Percentiles rank a stretch among this genome's conserved stretches.
Conservation (phyloP, 2,329 filamentous ascomycete genomes). For the Aspergillus calidoustus region DNA sequence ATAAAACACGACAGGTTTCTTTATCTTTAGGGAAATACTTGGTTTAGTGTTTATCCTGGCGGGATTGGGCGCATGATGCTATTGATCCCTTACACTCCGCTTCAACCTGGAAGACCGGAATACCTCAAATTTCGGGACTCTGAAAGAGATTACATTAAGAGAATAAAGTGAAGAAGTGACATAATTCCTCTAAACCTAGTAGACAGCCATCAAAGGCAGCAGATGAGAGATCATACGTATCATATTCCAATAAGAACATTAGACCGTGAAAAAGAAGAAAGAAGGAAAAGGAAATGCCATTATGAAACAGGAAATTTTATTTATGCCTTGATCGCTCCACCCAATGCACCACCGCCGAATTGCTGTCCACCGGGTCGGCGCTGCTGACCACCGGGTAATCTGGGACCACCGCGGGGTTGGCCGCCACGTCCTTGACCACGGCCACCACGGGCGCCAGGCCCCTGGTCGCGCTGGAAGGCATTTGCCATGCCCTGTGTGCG, state of each 20-base stretch:
- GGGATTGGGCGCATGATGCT: too few relatives aligned
- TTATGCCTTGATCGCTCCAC: conserved; percentile 57
- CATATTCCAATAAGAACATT: conserved; percentile 31
- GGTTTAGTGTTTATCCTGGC: too few relatives aligned
- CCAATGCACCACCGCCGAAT: conserved; percentile 56
- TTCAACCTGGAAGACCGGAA: background rate
- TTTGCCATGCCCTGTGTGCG: conserved; percentile 94
- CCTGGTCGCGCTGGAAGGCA: conserved; percentile 91
- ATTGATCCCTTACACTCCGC: background rate
- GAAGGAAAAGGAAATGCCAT: conserved; percentile 28
- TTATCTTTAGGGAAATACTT: too few relatives aligned
- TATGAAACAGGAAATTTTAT: conserved; percentile 35
- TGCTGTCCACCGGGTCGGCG: conserved; percentile 55
- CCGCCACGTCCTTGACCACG: conserved; percentile 54
- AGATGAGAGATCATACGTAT: conserved; percentile 27
- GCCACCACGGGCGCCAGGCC: conserved; percentile 70
- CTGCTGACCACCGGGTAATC: conserved; percentile 45
- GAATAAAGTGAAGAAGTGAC: conserved; percentile 13
- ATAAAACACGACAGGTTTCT: too few relatives aligned
- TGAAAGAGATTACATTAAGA: conserved; percentile 9
- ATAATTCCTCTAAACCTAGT: conserved; percentile 13
- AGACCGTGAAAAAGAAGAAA: conserved; percentile 23
- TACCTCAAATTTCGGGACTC: background rate
- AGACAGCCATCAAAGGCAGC: conserved; percentile 17
- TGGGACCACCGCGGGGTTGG: conserved; percentile 42